Percentiles rank a stretch among this genome's conserved stretches.
Conservation (phyloP, 2,329 filamentous ascomycete genomes). For the Neofusicoccum cordaticola region DNA sequence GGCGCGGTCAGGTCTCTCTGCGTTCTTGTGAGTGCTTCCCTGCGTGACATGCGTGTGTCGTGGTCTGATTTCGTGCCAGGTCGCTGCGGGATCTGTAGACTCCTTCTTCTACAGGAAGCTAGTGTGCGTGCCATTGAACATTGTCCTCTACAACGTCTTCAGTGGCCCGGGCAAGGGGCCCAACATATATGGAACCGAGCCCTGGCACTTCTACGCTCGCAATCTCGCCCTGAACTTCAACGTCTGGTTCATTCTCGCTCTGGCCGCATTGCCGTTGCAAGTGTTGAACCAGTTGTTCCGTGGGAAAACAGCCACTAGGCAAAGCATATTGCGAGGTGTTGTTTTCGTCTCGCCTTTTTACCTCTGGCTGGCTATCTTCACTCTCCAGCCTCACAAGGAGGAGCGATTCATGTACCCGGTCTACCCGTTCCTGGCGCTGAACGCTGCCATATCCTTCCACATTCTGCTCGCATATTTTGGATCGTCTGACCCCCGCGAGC, state of each 20-base stretch:
- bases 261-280: conserved; percentile 72
- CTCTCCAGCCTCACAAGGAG: conserved; percentile 91
- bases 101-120: conserved; percentile 80
- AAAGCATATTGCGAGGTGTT: conserved; percentile 70
- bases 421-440: conserved; percentile 86
- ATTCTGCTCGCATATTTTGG: conserved; percentile 75
- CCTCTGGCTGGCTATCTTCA: conserved; percentile 90
- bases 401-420: conserved; percentile 98
- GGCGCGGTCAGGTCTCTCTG: conserved; percentile 65
- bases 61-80: conserved; percentile 44
- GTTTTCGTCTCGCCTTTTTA: conserved; percentile 86
- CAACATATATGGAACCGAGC: conserved; percentile 90
- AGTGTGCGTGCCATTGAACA: conserved; percentile 81
- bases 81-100: conserved; percentile 68
- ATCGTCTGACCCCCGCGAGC: conserved; percentile 62
- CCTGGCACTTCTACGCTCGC: conserved; percentile 93
- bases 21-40: conserved; percentile 59
- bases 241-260: conserved; percentile 81
- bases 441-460: conserved; percentile 81
- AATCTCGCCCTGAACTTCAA: conserved; percentile 95
- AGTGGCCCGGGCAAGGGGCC: conserved; percentile 74
- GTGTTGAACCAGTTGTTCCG: conserved; percentile 67
- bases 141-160: conserved; percentile 94
- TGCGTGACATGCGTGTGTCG: conserved; percentile 15
- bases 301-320: conserved; percentile 59